Base-by-base conservation (phyloP, 305 asterid genomes). In the Fraxinus sp. region DNA sequence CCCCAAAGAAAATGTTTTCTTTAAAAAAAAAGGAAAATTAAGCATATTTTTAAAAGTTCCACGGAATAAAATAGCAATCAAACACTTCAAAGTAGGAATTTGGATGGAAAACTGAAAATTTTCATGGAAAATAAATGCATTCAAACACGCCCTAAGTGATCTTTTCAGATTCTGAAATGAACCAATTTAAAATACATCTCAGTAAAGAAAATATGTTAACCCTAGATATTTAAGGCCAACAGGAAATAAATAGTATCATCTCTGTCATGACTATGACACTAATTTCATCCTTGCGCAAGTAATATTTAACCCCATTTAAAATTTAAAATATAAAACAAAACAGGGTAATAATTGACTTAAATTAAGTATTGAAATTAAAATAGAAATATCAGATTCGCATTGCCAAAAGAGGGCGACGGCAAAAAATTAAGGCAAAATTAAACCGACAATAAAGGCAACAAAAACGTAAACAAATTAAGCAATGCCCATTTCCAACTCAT, bases 401-500 rank as follows among this genome's bases (percentile, higher is more conserved):
- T 64, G 72, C 72, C 72, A 24, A 64, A 64, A 64, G 28, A 11
- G 8, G 26, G 37, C 16, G 75, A 55, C 14, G 26, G 16, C 32
- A 2, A 0, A 62, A 14, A 49, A 46, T 18, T 18, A 14, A 49
- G 24, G 62, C 35, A n/a, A 66, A 57, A 7, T 55, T 35, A 77
- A 66, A 84, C 28, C 68, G n/a, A 22, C 32, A 77, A 70, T 75
- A 79, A 59, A 26, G 74, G 77, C 32, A 24, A 2, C n/a, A 22
- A 64, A 20, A 64, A 22, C 33, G 8, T 20, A 24, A 22, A 22
- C 14, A 64, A 20, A 64, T 20, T 20, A 64, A 24, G 57, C 79
- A 77, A 80, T 59, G 9, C 77, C 82, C 78, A 77, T 80, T 66
- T 80, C 13, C 72, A 64, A 81, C 20, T 52, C 22, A 52, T 16